Conservation (phyloP, 805 yeast species). For the Spathaspora passalidarum region DNA sequence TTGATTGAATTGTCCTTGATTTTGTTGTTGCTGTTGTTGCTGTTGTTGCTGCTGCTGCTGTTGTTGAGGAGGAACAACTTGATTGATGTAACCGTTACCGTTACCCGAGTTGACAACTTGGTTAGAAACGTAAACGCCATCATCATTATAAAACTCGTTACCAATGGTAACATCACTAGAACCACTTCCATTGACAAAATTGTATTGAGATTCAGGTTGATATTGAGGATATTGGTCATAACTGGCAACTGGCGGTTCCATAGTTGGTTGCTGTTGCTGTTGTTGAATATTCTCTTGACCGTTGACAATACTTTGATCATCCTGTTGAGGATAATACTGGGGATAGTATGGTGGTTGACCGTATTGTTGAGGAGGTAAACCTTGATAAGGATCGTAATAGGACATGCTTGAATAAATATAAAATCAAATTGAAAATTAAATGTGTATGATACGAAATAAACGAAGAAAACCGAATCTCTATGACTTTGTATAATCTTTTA, state of each 20-base stretch:
- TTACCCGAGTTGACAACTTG: not conserved
- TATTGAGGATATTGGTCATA: constrained; percentile 13
- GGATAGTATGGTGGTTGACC: constrained; percentile 34
- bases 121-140: constrained; percentile 11
- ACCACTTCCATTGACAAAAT: not conserved
- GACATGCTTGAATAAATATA: constrained; percentile 24
- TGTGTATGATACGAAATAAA: not conserved
- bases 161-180: constrained; percentile 7
- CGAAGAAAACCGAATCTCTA: not conserved
- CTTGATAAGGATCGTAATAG: constrained; percentile 41
- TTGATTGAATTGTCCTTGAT: constrained; percentile 2
- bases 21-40: not conserved
- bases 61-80: not conserved
- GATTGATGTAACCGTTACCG: not conserved
- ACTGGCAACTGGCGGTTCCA: constrained; percentile 10
- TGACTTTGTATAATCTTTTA: not conserved
- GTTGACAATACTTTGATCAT: not conserved
- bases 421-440: not conserved
- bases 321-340: constrained; percentile 22
- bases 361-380: constrained; percentile 37
- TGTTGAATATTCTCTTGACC: not conserved
- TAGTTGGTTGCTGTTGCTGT: constrained; percentile 9
- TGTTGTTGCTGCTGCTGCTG: not conserved
- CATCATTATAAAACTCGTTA: constrained; percentile 24
- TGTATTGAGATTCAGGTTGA: constrained; percentile 17